Evolutionary conservation across 768 basidiomycete genomes (phyloP).

Genomic region (Leccinum fibrillosum): DNA sequence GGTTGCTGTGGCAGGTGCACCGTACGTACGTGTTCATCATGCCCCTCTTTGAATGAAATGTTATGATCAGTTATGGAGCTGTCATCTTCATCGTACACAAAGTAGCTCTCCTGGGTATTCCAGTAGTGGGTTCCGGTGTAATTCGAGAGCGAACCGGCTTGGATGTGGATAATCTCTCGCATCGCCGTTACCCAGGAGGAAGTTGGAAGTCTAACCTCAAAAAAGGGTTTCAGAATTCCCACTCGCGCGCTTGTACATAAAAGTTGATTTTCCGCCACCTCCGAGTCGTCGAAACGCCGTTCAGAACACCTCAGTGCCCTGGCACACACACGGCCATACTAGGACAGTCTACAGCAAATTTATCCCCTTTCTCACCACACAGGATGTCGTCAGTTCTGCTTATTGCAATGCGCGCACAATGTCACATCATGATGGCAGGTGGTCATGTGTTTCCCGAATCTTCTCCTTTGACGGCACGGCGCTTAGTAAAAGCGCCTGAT

Average conservation of each 20-base stretch:
- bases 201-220: not conserved
- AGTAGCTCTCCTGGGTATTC: conserved; percentile 76
- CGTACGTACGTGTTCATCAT: conserved; percentile 44
- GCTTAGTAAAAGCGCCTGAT: not conserved
- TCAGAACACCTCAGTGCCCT: not conserved
- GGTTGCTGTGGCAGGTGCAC: not conserved
- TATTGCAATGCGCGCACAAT: not conserved
- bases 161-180: conserved; percentile 78
- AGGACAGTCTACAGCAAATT: not conserved
- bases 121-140: conserved; percentile 76
- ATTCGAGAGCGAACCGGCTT: conserved; percentile 67
- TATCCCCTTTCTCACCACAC: not conserved
- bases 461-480: not conserved
- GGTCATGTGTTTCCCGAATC: not conserved
- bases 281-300: not conserved
- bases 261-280: not conserved
- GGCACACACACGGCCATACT: not conserved
- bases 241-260: not conserved
- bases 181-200: conserved; percentile 32
- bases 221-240: conserved; percentile 4
- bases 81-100: conserved; percentile 45
- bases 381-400: not conserved
- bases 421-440: not conserved
- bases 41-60: conserved; percentile 66
- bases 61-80: conserved; percentile 46